Evolutionary conservation across 257 asterid species (phyloP).

Genomic region (Plectranthus barbatus): DNA sequence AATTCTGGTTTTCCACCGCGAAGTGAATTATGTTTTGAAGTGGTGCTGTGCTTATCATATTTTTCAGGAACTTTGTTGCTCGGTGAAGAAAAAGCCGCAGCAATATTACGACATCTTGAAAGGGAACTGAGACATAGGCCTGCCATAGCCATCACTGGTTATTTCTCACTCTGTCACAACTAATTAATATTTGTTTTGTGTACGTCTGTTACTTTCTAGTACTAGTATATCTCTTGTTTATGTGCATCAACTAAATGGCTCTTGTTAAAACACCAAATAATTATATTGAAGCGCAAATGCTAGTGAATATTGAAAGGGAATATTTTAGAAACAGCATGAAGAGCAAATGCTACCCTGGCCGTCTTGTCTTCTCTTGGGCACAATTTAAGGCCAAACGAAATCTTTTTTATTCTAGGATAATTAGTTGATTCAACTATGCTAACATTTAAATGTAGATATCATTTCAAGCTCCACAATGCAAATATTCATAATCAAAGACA

Average conservation of each 20-base stretch:
- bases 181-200: neutral
- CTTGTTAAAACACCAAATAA: too few relatives aligned
- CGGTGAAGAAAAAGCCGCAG: constrained; percentile 64
- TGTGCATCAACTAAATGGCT: too few relatives aligned
- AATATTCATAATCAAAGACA: neutral
- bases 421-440: constrained; percentile 61
- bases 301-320: too few relatives aligned
- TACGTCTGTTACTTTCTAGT: too few relatives aligned
- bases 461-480: neutral
- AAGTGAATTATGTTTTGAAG: too few relatives aligned
- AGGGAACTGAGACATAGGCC: constrained; percentile 35
- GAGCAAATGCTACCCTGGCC: too few relatives aligned
- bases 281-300: too few relatives aligned
- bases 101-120: constrained; percentile 69
- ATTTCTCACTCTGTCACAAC: neutral
- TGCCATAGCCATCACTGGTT: too few relatives aligned
- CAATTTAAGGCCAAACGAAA: constrained; percentile 52
- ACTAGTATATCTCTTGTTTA: too few relatives aligned
- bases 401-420: constrained; percentile 63
- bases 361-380: too few relatives aligned
- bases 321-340: too few relatives aligned
- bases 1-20: too few relatives aligned
- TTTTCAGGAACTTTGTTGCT: constrained; percentile 64
- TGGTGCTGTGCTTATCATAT: neutral
- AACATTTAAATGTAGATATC: constrained; percentile 2